phyloP scores from a whole-genome alignment of 768 basidiomycete genomes.

The Collybia sordida region DNA sequence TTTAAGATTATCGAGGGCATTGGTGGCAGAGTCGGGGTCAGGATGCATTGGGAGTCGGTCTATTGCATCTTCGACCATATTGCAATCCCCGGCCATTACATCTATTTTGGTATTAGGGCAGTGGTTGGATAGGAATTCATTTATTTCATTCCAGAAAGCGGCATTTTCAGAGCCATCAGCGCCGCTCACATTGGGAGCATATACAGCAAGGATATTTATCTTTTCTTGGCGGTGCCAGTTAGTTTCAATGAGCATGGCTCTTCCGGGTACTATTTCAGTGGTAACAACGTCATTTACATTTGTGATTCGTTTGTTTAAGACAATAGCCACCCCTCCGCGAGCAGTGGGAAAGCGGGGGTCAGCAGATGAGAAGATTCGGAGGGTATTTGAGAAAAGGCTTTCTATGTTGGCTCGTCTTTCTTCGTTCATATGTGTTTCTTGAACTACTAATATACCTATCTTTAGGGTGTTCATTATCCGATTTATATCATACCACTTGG shows the following conservation, averaged over 20 bases:
- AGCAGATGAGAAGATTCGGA: slow-evolving; percentile 17
- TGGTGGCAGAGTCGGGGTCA: too few relatives aligned
- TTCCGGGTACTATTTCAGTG: slow-evolving; percentile 21
- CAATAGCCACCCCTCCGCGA: slow-evolving; percentile 31
- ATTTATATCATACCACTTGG: slow-evolving; percentile 26
- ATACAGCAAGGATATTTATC: slow-evolving; percentile 29
- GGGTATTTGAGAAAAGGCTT: neutral
- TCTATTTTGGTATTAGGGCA: slow-evolving; percentile 20
- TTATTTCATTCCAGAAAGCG: too few relatives aligned
- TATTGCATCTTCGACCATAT: slow-evolving; percentile 34
- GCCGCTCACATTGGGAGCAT: slow-evolving; percentile 29
- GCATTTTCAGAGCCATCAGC: slow-evolving; percentile 16
- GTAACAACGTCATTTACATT: slow-evolving; percentile 10
- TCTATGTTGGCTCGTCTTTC: slow-evolving; percentile 7
- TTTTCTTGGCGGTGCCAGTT: slow-evolving; percentile 15
- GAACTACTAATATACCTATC: slow-evolving; percentile 25
- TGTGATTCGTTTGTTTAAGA: slow-evolving; percentile 29
- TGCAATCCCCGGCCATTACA: slow-evolving; percentile 38
- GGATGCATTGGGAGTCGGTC: slow-evolving; percentile 29
- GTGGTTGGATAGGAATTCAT: slow-evolving; percentile 7
- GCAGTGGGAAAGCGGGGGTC: slow-evolving; percentile 16
- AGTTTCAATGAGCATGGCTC: slow-evolving; percentile 18
- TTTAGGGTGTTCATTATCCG: slow-evolving; percentile 20
- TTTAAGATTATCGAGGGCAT: slow-evolving; percentile 20
- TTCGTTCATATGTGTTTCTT: slow-evolving; percentile 30